Conservation (phyloP, 768 basidiomycete genomes). For the Galerina sulciceps region DNA sequence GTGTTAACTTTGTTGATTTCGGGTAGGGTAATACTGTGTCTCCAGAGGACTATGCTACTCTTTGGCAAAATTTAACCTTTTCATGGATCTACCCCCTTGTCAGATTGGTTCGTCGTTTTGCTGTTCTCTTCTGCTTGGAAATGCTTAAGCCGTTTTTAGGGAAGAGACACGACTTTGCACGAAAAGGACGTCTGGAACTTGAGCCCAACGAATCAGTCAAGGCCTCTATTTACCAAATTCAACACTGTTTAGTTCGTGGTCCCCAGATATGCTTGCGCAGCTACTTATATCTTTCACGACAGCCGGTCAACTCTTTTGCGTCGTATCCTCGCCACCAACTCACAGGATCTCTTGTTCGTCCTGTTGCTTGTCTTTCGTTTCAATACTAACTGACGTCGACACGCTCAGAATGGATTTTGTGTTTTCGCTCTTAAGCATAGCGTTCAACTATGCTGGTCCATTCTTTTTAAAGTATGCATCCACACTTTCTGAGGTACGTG, state of each 20-base stretch:
- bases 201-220: constrained; percentile 69
- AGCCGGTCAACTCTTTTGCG: constrained; percentile 45
- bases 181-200: constrained; percentile 76
- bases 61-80: constrained; percentile 76
- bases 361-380: neutral
- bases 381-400: neutral
- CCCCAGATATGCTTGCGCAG: neutral
- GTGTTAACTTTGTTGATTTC: no score
- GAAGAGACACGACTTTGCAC: constrained; percentile 57
- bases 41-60: constrained; percentile 76
- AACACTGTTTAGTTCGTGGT: constrained; percentile 35
- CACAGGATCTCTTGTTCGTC: constrained; percentile 48
- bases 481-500: neutral
- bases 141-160: constrained; percentile 28
- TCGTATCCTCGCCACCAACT: constrained; percentile 48
- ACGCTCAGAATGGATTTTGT: constrained; percentile 58
- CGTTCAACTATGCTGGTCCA: constrained; percentile 80
- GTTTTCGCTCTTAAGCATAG: constrained; percentile 69
- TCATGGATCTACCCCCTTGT: constrained; percentile 73
- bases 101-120: constrained; percentile 34
- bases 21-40: constrained; percentile 55
- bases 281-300: neutral
- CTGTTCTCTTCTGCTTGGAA: neutral
- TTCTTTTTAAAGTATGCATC: constrained; percentile 77
- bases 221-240: constrained; percentile 64